phyloP scores from a whole-genome alignment of 148 eudicot species.

The Diospyros kaki region DNA sequence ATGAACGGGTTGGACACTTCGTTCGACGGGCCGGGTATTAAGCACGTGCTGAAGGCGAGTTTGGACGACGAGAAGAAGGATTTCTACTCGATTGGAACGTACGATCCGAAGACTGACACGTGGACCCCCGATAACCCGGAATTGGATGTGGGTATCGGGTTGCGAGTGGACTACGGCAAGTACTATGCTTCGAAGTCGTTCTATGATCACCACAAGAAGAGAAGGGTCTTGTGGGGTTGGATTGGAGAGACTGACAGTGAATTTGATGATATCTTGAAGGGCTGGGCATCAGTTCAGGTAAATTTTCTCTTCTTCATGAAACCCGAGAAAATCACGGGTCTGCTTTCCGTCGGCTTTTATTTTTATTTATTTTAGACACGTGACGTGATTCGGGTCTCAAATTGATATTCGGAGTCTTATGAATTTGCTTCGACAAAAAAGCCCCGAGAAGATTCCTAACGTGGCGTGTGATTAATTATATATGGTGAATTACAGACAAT shows the following conservation, averaged over 20 bases:
- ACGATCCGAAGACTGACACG: constrained; percentile 36
- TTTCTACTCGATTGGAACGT: constrained; percentile 71
- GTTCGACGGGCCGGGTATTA: constrained; percentile 50
- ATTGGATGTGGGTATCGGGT: constrained; percentile 76
- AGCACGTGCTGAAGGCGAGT: constrained; percentile 80
- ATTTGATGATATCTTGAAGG: constrained; percentile 53
- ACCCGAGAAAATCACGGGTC: no score
- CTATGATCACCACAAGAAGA: constrained; percentile 55
- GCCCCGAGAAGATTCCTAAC: no score
- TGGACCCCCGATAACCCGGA: constrained; percentile 84
- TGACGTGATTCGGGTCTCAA: no score
- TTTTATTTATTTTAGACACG: no score
- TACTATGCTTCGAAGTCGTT: constrained; percentile 91
- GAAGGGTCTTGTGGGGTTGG: constrained; percentile 93
- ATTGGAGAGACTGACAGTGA: constrained; percentile 74
- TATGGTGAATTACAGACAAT: constrained; percentile 35
- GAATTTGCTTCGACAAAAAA: no score
- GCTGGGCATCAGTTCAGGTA: constrained; percentile 95
- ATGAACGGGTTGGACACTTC: constrained; percentile 71
- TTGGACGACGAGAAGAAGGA: constrained; percentile 64
- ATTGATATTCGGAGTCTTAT: no score
- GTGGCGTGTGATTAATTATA: background rate
- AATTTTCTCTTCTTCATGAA: background rate
- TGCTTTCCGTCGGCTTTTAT: no score
- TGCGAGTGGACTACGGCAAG: constrained; percentile 71